Base-by-base conservation (phyloP, 2,329 filamentous ascomycete genomes). In the Ceratocystis alfenasii region DNA sequence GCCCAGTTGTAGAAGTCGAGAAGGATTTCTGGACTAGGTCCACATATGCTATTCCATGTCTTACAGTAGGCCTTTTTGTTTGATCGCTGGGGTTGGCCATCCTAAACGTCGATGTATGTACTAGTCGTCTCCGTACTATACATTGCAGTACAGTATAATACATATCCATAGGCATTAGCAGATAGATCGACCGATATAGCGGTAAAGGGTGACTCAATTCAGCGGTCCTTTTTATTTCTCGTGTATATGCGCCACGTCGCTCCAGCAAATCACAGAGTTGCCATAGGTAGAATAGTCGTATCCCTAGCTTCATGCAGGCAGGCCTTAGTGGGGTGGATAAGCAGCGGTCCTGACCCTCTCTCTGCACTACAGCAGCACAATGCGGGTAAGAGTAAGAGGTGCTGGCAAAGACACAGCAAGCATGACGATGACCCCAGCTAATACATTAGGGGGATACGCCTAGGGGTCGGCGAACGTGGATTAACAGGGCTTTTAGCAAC, bases 281-380 rank as follows among this genome's bases (percentile, higher is more conserved):
- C 28, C 22, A 36, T 20, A n/a, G 20, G 55, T 36, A 15, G 6
- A 59, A 17, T 20, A 36, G 55, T 36, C 55, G 36, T 41, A 41
- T 59, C 55, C 55, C 55, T 59, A 17, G 55, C 30, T 59, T 59
- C 55, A 59, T 59, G 55, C 55, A 59, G 15, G 30, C 22, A 41
- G 36, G 36, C 36, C 36, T 7, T 59, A 5, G 48, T 53, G 48
- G 28, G 22, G 55, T n/a, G 55, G 22, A 53, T 28, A 53, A 5
- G 25, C 28, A 33, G 55, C 17, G 55, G 53, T 30, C 28, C 53
- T 53, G 48, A 28, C 20, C 15, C 25, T 41, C 36, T 4, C 36
- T 25, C 25, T 25, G 48, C 48, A 15, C 6, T 12, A 53, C 53
- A 22, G n/a, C 22, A 17, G 8, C 53, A 36, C 53, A 36, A n/a